These are phyloP conservation scores for Amphirosellinia nigrospora DNA, from an alignment of 495 filamentous ascomycete species.

Conservation along the genomic window DNA sequence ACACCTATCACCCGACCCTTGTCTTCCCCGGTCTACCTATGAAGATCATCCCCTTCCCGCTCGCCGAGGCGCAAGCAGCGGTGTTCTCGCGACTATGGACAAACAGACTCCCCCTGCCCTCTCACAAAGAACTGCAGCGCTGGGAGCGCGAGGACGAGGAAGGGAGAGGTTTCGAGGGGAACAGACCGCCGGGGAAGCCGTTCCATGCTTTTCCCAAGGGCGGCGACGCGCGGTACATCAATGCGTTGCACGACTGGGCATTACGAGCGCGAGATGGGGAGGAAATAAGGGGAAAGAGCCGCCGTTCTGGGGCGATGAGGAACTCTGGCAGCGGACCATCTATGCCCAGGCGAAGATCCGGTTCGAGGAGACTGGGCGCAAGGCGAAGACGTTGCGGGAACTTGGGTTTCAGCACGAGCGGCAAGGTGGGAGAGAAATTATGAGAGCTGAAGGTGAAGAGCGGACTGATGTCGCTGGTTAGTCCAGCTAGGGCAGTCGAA, in stretches of 20 bases:
- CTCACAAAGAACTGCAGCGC: conserved; percentile 62
- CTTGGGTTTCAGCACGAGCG: conserved; percentile 47
- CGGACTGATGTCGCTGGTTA: conserved; percentile 9
- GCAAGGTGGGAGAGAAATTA: conserved; percentile 12
- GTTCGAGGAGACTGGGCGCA: conserved; percentile 51
- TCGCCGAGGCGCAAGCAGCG: conserved; percentile 79
- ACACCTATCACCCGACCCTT: conserved; percentile 75
- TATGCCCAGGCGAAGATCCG: conserved; percentile 51
- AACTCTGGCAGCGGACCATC: conserved; percentile 63
- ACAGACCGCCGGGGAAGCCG: conserved; percentile 43
- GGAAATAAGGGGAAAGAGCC: conserved; percentile 60
- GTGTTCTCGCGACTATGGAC: conserved; percentile 79
- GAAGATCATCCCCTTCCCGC: conserved; percentile 82
- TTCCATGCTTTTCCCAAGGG: conserved; percentile 69
- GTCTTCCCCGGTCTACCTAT: conserved; percentile 77
- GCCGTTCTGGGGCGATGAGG: conserved; percentile 68
- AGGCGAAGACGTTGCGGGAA: conserved; percentile 49
- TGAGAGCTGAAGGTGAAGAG: conserved; percentile 6
- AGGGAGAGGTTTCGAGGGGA: conserved; percentile 28
- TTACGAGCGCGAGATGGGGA: background rate
- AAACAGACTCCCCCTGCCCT: conserved; percentile 67
- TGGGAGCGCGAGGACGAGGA: conserved; percentile 57
- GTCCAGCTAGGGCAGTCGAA: background rate
- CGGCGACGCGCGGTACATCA: conserved; percentile 78
- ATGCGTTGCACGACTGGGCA: conserved; percentile 69